Conservation (phyloP, 805 yeast genomes). For the Spathaspora passalidarum region DNA sequence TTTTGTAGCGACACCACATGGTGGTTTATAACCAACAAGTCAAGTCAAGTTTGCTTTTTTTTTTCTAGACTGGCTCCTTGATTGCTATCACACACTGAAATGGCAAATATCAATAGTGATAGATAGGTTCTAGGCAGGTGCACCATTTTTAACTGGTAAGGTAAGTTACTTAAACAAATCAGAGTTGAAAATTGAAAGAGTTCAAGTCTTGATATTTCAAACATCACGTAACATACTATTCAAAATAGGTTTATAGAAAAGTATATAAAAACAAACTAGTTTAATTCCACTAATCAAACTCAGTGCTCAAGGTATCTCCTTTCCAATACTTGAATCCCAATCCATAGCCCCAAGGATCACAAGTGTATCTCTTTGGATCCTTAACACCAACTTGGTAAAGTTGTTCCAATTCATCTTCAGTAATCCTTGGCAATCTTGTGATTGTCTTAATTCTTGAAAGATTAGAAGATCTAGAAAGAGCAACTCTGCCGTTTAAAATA, state of each 20-base stretch:
- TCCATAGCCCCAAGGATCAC: slow-evolving; percentile 36
- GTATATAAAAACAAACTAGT: not conserved
- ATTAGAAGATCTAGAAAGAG: slow-evolving; percentile 69
- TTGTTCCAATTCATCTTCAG: slow-evolving; percentile 31
- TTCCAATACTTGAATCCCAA: slow-evolving; percentile 36
- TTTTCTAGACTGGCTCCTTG: too few relatives aligned
- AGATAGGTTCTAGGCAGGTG: too few relatives aligned
- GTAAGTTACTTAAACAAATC: too few relatives aligned
- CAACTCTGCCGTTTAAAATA: slow-evolving; percentile 56
- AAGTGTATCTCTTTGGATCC: slow-evolving; percentile 36
- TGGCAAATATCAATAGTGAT: too few relatives aligned
- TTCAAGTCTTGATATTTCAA: too few relatives aligned
- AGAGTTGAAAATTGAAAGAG: too few relatives aligned
- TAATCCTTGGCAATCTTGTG: slow-evolving; percentile 31
- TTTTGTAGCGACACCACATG: too few relatives aligned
- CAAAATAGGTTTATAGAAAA: not conserved
- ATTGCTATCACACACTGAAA: too few relatives aligned
- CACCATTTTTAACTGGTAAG: too few relatives aligned
- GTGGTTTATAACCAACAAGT: too few relatives aligned
- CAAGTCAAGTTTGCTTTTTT: too few relatives aligned
- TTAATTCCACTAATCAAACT: not conserved
- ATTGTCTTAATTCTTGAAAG: slow-evolving; percentile 51
- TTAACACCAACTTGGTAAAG: slow-evolving; percentile 31
- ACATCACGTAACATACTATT: not conserved
- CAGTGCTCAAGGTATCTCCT: slow-evolving; percentile 28